Evolutionary conservation across 495 filamentous ascomycete species (phyloP).

Genomic region (Trichoderma orchidacearum): DNA sequence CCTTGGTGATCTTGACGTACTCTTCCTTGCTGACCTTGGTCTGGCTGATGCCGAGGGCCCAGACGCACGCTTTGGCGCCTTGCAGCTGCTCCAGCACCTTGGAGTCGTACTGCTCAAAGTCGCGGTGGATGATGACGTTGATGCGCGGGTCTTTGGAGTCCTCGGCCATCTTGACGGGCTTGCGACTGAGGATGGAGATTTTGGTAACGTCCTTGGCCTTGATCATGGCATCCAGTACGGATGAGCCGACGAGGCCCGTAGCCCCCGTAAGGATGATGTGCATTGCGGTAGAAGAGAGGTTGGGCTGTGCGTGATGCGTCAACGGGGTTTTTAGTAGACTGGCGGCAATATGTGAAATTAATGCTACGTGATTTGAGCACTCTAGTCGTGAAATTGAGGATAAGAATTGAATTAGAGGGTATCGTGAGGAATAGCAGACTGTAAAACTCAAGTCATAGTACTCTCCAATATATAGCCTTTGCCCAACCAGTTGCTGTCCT

Average conservation of each 20-base stretch:
- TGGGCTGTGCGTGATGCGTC: neutral
- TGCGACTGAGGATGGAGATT: conserved; percentile 51
- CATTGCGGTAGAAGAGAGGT: conserved; percentile 24
- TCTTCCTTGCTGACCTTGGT: conserved; percentile 44
- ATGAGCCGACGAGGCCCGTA: conserved; percentile 57
- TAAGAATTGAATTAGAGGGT: too few species aligned
- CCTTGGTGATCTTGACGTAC: conserved; percentile 52
- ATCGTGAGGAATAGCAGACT: too few species aligned
- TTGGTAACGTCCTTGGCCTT: conserved; percentile 38
- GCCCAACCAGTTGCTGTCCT: neutral
- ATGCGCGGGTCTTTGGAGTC: conserved; percentile 40
- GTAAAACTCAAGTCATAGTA: too few species aligned
- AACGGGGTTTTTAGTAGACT: neutral
- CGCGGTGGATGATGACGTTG: conserved; percentile 51
- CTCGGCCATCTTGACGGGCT: conserved; percentile 50
- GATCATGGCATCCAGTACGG: conserved; percentile 50
- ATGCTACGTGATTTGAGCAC: neutral
- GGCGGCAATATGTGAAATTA: neutral
- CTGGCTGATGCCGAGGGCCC: conserved; percentile 53
- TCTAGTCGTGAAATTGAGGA: too few species aligned
- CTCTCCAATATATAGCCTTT: neutral
- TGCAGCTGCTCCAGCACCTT: conserved; percentile 44
- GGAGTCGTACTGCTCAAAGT: conserved; percentile 43
- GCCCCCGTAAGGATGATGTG: conserved; percentile 66
- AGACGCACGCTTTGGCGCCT: conserved; percentile 53